Conservation (phyloP, 257 asterid genomes). For the Ajuga chamaepitys region DNA sequence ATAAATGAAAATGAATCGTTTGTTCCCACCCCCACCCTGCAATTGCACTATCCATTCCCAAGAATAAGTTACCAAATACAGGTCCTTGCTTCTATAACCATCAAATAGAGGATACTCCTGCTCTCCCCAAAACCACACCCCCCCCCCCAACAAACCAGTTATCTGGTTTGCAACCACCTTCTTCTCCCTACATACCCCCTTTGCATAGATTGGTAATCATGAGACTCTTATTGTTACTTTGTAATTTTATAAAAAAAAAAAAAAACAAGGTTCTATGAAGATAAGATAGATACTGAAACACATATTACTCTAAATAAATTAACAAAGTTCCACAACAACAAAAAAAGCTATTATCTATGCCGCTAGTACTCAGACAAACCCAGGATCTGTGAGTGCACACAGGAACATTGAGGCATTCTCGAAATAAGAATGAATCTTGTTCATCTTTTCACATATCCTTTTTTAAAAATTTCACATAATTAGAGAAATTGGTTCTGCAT, state of each 20-base stretch:
- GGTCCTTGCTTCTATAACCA: not conserved
- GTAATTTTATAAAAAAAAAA: not conserved
- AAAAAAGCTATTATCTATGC: not conserved
- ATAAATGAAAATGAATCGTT: not conserved
- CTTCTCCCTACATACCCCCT: not conserved
- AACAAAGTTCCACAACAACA: not conserved
- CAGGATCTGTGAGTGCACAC: not conserved
- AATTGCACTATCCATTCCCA: not conserved
- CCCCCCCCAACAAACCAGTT: too few species aligned
- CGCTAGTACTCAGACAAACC: not conserved
- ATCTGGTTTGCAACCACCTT: not conserved
- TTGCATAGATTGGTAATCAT: not conserved
- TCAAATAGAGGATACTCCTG: not conserved
- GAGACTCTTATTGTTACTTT: not conserved
- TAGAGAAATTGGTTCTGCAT: not conserved
- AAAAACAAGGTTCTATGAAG: not conserved
- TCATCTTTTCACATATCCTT: not conserved
- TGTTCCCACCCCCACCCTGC: not conserved
- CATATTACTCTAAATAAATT: not conserved
- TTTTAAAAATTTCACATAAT: conserved; percentile 4
- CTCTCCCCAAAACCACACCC: too few species aligned
- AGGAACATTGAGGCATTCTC: not conserved
- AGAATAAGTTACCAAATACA: not conserved
- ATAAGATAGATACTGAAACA: not conserved
- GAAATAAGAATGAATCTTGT: not conserved